Base-by-base conservation (phyloP, 305 asterid genomes). In the Andrographis paniculata region DNA sequence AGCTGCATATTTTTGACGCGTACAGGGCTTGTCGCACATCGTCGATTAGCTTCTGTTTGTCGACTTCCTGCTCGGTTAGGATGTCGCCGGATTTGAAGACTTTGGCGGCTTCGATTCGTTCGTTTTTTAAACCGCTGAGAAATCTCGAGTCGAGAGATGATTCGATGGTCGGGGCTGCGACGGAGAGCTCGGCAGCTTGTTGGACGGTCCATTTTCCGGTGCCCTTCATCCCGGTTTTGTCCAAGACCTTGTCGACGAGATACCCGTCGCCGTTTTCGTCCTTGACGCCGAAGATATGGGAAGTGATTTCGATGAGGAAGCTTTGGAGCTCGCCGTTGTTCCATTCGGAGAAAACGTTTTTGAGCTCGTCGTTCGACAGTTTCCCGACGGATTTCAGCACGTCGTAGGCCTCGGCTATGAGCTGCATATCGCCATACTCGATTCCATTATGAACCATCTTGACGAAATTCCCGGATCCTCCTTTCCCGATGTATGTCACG, bases 121-220 rank as follows among this genome's bases (percentile, higher is more conserved):
- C 38, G 14, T 33, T n/a, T 13, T 33, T 33, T 13, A 33, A 33
- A 7, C 38, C 38, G n/a, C 38, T 33, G 14, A 33, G 2, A 10
- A 7, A 33, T 13, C 38, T 33, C 12, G 14, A 9, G 12, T 33
- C 38, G 14, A 33, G n/a, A 7, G 38, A 33, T 5, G 38, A 11
- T 33, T 9, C 93, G 24, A 78, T 81, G 12, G 93, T 75, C 2
- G 93, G 87, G 52, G 84, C 87, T 55, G 84, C 87, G 48, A 77
- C 42, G 18, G 87, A 81, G 22, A 81, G 68, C 42, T 81, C 93
- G 14, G 87, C 93, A 52, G 87, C 93, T 75, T 81, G 87, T 66
- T 77, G 93, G 24, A 81, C 78, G 0, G 84, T 81, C 87, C 84
- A 81, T 50, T 81, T 81, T 21, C 87, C 87, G n/a, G 93, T 81